These are phyloP conservation scores for Inosperma sp. DNA, from an alignment of 768 basidiomycete genomes.

Conservation along the genomic window DNA sequence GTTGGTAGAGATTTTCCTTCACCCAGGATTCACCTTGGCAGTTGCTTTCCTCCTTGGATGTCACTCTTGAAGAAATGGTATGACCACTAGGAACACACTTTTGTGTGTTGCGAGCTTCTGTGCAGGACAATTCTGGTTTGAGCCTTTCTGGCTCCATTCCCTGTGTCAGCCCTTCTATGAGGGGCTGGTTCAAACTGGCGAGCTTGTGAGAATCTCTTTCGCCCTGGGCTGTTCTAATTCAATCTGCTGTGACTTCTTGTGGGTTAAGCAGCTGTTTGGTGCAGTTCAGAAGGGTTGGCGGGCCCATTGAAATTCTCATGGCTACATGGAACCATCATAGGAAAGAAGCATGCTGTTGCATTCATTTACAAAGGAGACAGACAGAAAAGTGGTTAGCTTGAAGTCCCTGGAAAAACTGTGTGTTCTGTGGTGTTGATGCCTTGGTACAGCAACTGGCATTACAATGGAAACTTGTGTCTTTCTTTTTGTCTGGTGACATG, in stretches of 20 bases:
- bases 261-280: constrained; percentile 22
- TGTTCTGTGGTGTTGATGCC: constrained; percentile 15
- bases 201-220: constrained; percentile 43
- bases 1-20: constrained; percentile 10
- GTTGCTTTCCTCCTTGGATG: background rate
- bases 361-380: constrained; percentile 22
- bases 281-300: constrained; percentile 48
- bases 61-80: too few relatives aligned
- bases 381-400: constrained; percentile 28
- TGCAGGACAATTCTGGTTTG: background rate
- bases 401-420: constrained; percentile 8
- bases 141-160: constrained; percentile 3
- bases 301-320: constrained; percentile 52
- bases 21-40: constrained; percentile 3
- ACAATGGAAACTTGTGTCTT: background rate
- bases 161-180: background rate
- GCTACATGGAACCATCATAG: constrained; percentile 35
- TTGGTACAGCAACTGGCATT: constrained; percentile 25
- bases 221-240: constrained; percentile 44
- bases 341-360: constrained; percentile 5
- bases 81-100: too few relatives aligned
- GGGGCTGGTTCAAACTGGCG: constrained; percentile 51
- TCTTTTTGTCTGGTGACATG: constrained; percentile 13
- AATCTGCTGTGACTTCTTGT: constrained; percentile 19
- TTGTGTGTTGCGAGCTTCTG: constrained; percentile 13